Base-by-base conservation (phyloP, 495 filamentous ascomycete genomes). In the Annulohypoxylon bovei region DNA sequence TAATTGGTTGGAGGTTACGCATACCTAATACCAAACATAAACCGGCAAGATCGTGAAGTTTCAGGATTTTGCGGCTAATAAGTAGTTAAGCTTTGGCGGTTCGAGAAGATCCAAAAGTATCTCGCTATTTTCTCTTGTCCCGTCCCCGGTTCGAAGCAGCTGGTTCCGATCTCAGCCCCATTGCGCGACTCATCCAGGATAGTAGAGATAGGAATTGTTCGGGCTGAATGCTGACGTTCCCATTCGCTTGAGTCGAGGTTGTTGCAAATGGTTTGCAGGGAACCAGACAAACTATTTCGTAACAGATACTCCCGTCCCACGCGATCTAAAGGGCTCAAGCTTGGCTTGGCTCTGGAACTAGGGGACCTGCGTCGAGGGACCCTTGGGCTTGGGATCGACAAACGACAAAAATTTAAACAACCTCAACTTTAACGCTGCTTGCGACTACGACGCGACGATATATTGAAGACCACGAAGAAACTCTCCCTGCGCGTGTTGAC, bases 191-290 rank as follows among this genome's bases (percentile, higher is more conserved):
- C 69, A 65, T 57, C 57, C 32, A 27, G 50, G 50, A 65, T 66
- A 9, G 5, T 32, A 57, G 30, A 72, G 70, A 72, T 72, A 72
- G 70, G 64, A 39, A 72, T 52, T 68, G 54, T 72, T 72, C 70
- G 70, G 70, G 70, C 47, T 68, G 59, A 42, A 64, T 65, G 65
- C 70, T 57, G 65, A 60, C 27, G 6, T 25, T 68, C 49, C 27
- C 49, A 72, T 72, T 72, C 70, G 70, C 46, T 42, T 55, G 54
- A 3, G 4, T 23, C 39, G 55, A 54, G 54, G 46, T 32, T 30
- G 46, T 68, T 72, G 70, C 65, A 72, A 72, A 72, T 68, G 70
- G 70, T 65, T 72, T 72, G 65, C 60, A 68, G 63, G 64, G 64
- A 44, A 63, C 46, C 53, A 28, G 65, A 68, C 69, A 72, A 72